Base-by-base conservation (phyloP, 2,329 filamentous ascomycete species). In the Reticulascus tulasneorum region DNA sequence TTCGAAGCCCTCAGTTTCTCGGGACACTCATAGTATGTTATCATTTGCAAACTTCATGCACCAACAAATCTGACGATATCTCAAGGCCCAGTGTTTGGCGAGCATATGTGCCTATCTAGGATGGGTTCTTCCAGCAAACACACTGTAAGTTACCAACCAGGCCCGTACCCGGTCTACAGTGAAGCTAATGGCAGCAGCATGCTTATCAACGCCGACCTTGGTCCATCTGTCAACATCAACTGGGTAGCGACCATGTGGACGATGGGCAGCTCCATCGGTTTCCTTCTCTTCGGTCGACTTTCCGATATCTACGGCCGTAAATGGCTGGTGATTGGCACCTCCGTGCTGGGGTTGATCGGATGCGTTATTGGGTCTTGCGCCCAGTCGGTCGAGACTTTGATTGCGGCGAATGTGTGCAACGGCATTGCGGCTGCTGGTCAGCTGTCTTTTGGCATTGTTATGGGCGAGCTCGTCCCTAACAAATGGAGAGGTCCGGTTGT, bases 391-490 rank as follows among this genome's bases (percentile, higher is more conserved):
- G 49, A 54, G 31, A 53, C 48, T 27, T 49, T 67, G 23, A 66
- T 67, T 33, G 61, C 47, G 9, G 58, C 56, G 21, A 64, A 59
- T 18, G 36, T 56, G 10, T 56, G 53, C 42, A 64, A 60, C 38
- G 62, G 64, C 13, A 38, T 66, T 34, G 59, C 59, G 4, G 62
- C 60, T 12, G 58, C 64, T 10, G 60, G 56, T 11, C 64, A 67
- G 49, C 50, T 67, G 11, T 63, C 59, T 4, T 67, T 67, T 43
- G 55, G 55, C 6, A 59, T 67, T 32, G 56, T 64, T 9, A 50
- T 67, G 17, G 63, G 61, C 29, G 64, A 67, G 46, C 54, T 67
- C 6, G 62, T 72, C 6, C 63, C 67, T 10, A 67, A 65, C 48
- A 63, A 58, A 40, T 49, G 55, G 31, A 53, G 67, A 42, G 55